Evolutionary conservation across 495 filamentous ascomycete species (phyloP).

Genomic region (Podospora fimiseda): DNA sequence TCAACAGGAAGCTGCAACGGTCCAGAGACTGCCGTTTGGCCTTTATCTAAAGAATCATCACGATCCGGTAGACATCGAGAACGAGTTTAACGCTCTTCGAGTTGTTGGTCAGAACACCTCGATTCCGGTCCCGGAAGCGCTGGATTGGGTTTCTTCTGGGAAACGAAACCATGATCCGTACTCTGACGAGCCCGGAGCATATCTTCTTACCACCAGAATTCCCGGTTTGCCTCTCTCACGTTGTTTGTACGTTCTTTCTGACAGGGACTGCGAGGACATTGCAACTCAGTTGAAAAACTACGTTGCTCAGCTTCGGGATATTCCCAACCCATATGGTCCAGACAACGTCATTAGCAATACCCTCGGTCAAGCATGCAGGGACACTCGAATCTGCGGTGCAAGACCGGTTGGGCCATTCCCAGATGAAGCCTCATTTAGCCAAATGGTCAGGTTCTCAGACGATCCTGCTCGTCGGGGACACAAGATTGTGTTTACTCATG

Average conservation of each 20-base stretch:
- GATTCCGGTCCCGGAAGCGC: conserved; percentile 20
- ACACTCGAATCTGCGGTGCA: conserved; percentile 20
- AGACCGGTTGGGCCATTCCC: conserved; percentile 26
- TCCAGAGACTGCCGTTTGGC: conserved; percentile 30
- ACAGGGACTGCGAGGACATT: conserved; percentile 17
- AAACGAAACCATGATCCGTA: too few relatives aligned
- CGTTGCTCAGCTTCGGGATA: conserved; percentile 20
- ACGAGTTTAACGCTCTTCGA: conserved; percentile 28
- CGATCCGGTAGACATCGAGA: conserved; percentile 12
- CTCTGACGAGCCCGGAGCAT: too few relatives aligned
- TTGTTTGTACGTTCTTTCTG: conserved; percentile 21
- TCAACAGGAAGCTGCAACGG: conserved; percentile 4
- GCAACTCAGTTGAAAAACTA: conserved; percentile 22
- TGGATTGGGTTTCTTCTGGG: conserved; percentile 18
- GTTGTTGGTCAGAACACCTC: conserved; percentile 22
- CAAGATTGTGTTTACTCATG: conserved; percentile 40
- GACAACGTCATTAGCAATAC: conserved; percentile 23
- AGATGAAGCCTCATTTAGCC: conserved; percentile 29
- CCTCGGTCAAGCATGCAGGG: conserved; percentile 17
- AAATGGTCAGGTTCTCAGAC: conserved; percentile 22
- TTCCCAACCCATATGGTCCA: conserved; percentile 14
- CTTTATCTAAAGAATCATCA: conserved; percentile 25
- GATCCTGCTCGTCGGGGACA: conserved; percentile 25
- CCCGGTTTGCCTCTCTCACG: conserved; percentile 18
- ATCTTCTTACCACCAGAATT: conserved; percentile 20